Conservation (phyloP, 108 stramenopile genomes). For the Bacterosira constricta region DNA sequence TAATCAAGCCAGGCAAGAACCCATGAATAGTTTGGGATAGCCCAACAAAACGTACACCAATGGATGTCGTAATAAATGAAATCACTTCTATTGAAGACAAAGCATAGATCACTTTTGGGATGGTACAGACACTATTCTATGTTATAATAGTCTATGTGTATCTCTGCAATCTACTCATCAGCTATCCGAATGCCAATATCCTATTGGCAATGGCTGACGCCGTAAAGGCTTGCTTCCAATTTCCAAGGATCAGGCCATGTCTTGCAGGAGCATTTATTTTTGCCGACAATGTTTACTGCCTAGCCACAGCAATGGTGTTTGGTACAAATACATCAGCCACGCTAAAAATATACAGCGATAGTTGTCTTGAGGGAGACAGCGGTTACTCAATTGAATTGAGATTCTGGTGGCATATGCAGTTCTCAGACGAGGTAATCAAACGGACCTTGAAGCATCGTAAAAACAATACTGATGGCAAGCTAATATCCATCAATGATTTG, state of each 20-base stretch:
- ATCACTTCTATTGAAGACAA: not conserved
- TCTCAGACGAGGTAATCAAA: not conserved
- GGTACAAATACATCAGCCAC: not conserved
- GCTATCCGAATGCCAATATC: too few species aligned
- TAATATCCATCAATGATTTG: not conserved
- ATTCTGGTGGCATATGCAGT: constrained; percentile 11
- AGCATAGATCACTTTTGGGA: not conserved
- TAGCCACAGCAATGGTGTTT: not conserved
- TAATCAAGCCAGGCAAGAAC: not conserved
- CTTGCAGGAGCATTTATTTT: constrained; percentile 4
- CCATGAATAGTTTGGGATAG: not conserved
- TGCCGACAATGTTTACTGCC: not conserved
- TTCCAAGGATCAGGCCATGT: not conserved
- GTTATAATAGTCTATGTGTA: not conserved
- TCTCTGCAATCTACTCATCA: too few species aligned
- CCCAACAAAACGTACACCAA: not conserved
- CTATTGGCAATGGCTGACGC: too few species aligned
- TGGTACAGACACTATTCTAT: not conserved
- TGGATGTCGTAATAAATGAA: not conserved
- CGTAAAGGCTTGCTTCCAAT: too few species aligned
- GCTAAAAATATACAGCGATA: not conserved
- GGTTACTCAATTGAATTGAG: not conserved
- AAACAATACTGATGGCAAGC: not conserved
- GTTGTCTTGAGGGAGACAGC: not conserved
- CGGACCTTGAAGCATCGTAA: not conserved